Base-by-base conservation (phyloP, 306 rosid species). In the Pueraria montana region DNA sequence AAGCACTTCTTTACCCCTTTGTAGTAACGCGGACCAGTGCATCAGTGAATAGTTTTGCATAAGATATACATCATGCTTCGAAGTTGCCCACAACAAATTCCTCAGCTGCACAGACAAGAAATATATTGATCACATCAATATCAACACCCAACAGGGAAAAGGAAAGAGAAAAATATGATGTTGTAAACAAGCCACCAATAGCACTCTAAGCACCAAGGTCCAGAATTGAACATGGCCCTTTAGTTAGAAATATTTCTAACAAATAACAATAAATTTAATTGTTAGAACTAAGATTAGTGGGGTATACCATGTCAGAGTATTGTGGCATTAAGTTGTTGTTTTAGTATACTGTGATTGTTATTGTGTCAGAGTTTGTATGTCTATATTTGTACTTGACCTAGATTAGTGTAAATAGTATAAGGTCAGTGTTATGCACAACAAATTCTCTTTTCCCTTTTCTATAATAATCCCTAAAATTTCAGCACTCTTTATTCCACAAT, bases 41-140 rank as follows among this genome's bases (percentile, higher is more conserved):
- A 94, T 90, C 77, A 94, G 90, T 20, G 99, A 92, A 80, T 89
- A 94, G 89, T 91, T 94, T 88, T 96, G 99, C 96, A 91, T 88
- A 45, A 96, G 92, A 89, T 94, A 96, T 27, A 91, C 95, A 85
- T 96, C 99, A 68, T 96, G 97, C 93, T 96, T 96, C 66, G 98
- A 92, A 58, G 99, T 96, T 53, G 99, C 92, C 94, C 98, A 92
- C 87, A 94, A 74, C 86, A 96, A 87, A 87, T 92, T 94, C 76
- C 98, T 87, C 74, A 96, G 92, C 99, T 96, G 86, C 93, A 85
- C 42, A 78, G 27, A 74, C 81, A 85, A 65, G 78, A 81, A 70
- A 68, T 61, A 66, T 61, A 30, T 49, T 58, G 52, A 77, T 74
- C 42, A 53, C 83, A 78, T 88, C 87, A 87, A 82, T 23, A 80